Evolutionary conservation across 805 yeast genomes (phyloP).

Genomic region (Metschnikowia dekortorum): DNA sequence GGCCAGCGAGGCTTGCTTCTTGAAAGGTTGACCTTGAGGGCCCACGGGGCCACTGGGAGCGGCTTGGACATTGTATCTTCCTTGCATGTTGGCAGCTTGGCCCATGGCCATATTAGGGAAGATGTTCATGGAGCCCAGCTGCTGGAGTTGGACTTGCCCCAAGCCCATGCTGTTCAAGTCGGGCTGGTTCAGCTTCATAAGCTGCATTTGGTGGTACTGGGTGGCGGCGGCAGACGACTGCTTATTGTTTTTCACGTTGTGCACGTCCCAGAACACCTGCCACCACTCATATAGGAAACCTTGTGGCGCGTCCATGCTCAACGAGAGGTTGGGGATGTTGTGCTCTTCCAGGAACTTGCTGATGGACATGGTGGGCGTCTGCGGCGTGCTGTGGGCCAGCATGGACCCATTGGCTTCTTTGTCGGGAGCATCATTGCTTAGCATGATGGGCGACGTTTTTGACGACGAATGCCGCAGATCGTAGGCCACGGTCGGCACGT

Average conservation of each 20-base stretch:
- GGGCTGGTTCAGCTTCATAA: constrained; percentile 53
- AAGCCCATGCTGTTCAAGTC: constrained; percentile 36
- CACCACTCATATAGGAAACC: constrained; percentile 93
- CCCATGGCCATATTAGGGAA: constrained; percentile 20
- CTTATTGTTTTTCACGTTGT: constrained; percentile 61
- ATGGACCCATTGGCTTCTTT: constrained; percentile 2
- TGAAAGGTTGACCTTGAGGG: not conserved
- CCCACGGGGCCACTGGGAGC: constrained; percentile 1
- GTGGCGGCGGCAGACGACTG: constrained; percentile 43
- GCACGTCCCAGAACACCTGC: constrained; percentile 93
- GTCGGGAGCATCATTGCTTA: constrained; percentile 5
- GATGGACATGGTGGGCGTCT: constrained; percentile 21
- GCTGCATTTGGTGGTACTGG: constrained; percentile 65
- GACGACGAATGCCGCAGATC: constrained; percentile 11
- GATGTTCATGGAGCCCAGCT: constrained; percentile 1
- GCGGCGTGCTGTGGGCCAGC: constrained; percentile 19
- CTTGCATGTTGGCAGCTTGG: constrained; percentile 4
- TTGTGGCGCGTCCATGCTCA: constrained; percentile 76
- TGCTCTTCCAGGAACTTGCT: constrained; percentile 32
- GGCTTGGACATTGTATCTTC: constrained; percentile 1
- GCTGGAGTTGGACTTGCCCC: not conserved
- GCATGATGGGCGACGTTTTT: constrained; percentile 20
- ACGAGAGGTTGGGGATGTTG: constrained; percentile 46
- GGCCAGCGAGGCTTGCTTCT: constrained; percentile 3
- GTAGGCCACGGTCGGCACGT: constrained; percentile 40